Conservation (phyloP, 106 monocot genomes). For the Posidonia australis region DNA sequence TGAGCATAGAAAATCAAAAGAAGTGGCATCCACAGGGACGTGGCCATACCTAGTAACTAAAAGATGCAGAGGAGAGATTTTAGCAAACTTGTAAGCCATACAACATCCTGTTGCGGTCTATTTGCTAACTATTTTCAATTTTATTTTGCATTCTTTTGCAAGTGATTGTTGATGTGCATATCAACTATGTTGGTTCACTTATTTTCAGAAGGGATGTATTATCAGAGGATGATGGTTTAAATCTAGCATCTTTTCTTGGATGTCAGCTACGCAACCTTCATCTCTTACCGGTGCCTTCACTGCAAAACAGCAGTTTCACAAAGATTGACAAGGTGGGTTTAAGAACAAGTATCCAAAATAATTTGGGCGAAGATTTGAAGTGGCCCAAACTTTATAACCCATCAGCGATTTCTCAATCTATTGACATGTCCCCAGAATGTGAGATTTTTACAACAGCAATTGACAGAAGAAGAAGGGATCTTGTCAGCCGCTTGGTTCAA, state of each 20-base stretch:
- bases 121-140: background rate
- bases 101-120: background rate
- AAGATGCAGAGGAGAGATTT: conserved; percentile 89
- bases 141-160: background rate
- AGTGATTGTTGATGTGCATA: background rate
- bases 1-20: conserved; percentile 21
- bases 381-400: background rate
- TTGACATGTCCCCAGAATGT: conserved; percentile 43
- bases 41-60: conserved; percentile 74
- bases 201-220: conserved; percentile 66
- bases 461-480: conserved; percentile 36
- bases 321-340: conserved; percentile 12
- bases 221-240: conserved; percentile 37
- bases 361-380: conserved; percentile 5
- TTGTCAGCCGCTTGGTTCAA: conserved; percentile 35
- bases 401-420: conserved; percentile 4
- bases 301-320: conserved; percentile 8
- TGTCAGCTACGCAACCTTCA: conserved; percentile 74
- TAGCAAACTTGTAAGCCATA: conserved; percentile 78
- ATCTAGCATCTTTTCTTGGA: conserved; percentile 85
- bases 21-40: conserved; percentile 24
- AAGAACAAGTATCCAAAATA: conserved; percentile 11
- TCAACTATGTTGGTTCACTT: background rate
- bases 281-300: conserved; percentile 56
- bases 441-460: conserved; percentile 37